These are phyloP conservation scores for Chlamydomonas schloesseri DNA, from an alignment of 139 green algal genomes.

Conservation along the genomic window DNA sequence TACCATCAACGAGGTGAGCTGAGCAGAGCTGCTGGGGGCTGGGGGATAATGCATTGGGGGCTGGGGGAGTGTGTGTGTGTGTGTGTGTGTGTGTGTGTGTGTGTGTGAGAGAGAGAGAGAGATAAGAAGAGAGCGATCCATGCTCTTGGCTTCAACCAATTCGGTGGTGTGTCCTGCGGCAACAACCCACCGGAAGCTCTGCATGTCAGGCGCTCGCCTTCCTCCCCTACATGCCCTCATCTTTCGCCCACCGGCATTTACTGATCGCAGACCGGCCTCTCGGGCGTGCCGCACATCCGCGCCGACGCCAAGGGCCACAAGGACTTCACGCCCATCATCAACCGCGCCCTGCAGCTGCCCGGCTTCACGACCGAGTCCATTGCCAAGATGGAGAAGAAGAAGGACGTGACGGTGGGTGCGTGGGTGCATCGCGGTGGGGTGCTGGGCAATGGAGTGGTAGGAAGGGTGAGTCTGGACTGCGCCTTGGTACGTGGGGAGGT, in stretches of 20 bases:
- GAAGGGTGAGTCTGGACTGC: no score
- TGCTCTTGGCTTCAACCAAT: no score
- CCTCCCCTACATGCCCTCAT: no score
- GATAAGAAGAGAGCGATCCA: no score
- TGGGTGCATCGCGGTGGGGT: no score
- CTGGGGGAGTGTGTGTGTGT: neutral
- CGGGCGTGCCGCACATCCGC: slow-evolving; percentile 58
- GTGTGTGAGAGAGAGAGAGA: no score
- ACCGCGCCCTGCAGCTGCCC: slow-evolving; percentile 61
- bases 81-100: no score
- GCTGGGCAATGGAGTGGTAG: neutral
- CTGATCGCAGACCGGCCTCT: slow-evolving; percentile 64
- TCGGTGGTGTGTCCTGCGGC: no score
- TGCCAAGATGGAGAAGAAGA: neutral
- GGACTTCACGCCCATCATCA: slow-evolving; percentile 66
- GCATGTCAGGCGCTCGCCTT: no score
- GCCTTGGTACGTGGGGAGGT: no score
- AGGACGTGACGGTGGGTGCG: slow-evolving; percentile 15
- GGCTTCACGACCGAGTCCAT: slow-evolving; percentile 44
- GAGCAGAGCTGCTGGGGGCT: neutral
- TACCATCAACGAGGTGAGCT: slow-evolving; percentile 77
- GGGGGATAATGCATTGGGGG: neutral
- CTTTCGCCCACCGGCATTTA: no score
- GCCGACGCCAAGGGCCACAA: slow-evolving; percentile 41
- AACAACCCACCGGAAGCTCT: no score